A percentile compares a stretch with the other conserved stretches of the same genome.
These are phyloP conservation scores for Syzygium syzygioides DNA, from an alignment of 441 rosid genomes.

Conservation along the genomic window DNA sequence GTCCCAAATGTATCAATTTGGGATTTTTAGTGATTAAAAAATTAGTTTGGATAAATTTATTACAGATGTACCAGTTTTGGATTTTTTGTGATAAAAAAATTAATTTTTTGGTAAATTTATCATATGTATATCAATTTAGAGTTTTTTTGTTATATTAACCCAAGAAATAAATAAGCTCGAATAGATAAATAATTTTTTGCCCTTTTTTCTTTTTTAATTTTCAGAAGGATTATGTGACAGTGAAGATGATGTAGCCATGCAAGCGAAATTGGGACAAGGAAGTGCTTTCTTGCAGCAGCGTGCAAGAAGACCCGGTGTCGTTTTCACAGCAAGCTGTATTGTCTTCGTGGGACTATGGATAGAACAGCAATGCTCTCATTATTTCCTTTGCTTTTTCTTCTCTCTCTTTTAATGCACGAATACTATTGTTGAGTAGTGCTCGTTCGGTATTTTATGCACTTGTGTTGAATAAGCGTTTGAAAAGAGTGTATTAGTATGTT, in stretches of 20 bases:
- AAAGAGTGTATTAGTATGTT: neutral
- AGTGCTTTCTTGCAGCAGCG: neutral
- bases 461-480: neutral
- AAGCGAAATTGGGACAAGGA: neutral
- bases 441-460: neutral
- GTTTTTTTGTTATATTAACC: rapidly evolving
- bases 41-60: no score
- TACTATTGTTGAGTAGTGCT: neutral
- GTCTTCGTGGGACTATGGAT: neutral
- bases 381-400: neutral
- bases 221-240: neutral
- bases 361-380: neutral
- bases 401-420: neutral
- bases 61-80: no score
- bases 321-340: neutral
- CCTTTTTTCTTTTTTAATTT: rapidly evolving
- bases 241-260: neutral
- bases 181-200: neutral
- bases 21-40: no score
- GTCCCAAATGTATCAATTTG: no score
- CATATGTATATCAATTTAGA: no score
- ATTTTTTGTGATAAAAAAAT: no score
- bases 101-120: no score
- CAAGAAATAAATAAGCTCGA: neutral
- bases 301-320: neutral